These are phyloP conservation scores for Mycena pura DNA, from an alignment of 768 basidiomycete species.

Conservation along the genomic window DNA sequence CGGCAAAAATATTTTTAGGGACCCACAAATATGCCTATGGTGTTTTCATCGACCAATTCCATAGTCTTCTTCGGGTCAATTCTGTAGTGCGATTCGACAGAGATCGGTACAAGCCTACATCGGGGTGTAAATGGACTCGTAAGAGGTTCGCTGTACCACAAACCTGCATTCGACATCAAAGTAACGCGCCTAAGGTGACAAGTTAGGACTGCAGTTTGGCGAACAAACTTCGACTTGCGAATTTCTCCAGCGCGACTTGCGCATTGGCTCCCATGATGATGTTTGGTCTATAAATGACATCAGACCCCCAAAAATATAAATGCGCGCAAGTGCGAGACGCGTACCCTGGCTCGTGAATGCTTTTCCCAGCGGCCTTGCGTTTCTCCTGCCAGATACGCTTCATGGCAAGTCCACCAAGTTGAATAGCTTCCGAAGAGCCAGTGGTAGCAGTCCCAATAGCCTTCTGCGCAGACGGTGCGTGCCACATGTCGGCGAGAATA, in stretches of 20 bases:
- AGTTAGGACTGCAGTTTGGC: no score
- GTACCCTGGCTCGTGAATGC: conserved; percentile 80
- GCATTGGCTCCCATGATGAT: conserved; percentile 76
- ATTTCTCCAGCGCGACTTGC: conserved; percentile 76
- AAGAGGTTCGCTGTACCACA: no score
- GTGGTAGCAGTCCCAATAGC: conserved; percentile 78
- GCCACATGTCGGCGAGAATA: conserved; percentile 69
- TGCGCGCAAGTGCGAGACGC: conserved; percentile 19
- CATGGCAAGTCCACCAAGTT: conserved; percentile 78
- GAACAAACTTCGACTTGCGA: no score
- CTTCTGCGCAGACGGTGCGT: conserved; percentile 65
- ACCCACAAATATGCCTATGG: conserved; percentile 71
- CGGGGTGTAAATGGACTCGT: background rate
- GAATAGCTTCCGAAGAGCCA: conserved; percentile 74
- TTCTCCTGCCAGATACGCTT: conserved; percentile 74
- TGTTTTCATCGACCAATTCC: conserved; percentile 75
- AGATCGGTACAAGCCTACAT: conserved; percentile 53
- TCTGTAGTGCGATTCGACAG: conserved; percentile 57
- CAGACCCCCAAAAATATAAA: background rate
- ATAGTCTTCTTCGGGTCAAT: conserved; percentile 69
- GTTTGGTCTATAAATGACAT: conserved; percentile 53
- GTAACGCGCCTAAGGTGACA: no score
- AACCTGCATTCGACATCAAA: conserved; percentile 67
- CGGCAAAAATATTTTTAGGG: conserved; percentile 42
- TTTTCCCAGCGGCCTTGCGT: conserved; percentile 69